Conservation (phyloP, 2,329 filamentous ascomycete species). For the Trichoderma gracile region DNA sequence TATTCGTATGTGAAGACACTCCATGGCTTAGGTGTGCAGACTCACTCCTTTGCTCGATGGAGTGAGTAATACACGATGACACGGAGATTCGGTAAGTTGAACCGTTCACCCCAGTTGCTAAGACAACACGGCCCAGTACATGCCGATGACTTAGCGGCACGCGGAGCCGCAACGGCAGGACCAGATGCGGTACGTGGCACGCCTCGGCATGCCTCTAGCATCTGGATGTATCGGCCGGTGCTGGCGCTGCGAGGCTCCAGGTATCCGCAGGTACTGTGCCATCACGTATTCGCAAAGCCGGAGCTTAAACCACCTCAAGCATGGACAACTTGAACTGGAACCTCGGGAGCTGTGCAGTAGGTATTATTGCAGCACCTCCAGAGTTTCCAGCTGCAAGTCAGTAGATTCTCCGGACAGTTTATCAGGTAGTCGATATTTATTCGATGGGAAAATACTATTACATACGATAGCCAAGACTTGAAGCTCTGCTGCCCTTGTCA, state of each 20-base stretch:
- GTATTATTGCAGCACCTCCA: too few relatives aligned
- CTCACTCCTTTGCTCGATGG: too few relatives aligned
- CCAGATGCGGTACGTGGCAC: background rate
- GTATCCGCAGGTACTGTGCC: background rate
- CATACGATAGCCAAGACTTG: too few relatives aligned
- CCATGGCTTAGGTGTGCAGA: too few relatives aligned
- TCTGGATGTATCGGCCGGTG: background rate
- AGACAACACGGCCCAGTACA: background rate
- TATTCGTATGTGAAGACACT: too few relatives aligned
- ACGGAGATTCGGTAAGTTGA: background rate
- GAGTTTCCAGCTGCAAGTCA: too few relatives aligned
- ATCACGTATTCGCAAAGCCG: background rate
- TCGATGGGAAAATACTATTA: background rate
- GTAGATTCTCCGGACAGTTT: constrained; percentile 11
- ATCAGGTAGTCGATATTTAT: background rate
- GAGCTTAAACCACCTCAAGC: too few relatives aligned
- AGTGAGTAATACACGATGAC: too few relatives aligned
- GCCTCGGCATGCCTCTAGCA: background rate
- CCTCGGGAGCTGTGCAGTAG: background rate
- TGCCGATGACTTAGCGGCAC: background rate
- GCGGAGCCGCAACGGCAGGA: background rate
- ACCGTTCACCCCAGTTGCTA: background rate
- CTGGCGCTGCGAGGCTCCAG: background rate
- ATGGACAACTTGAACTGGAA: too few relatives aligned
- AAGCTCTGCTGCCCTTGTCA: background rate